Base-by-base conservation (phyloP, 306 rosid genomes). In the Cyamopsis tetragonoloba region DNA sequence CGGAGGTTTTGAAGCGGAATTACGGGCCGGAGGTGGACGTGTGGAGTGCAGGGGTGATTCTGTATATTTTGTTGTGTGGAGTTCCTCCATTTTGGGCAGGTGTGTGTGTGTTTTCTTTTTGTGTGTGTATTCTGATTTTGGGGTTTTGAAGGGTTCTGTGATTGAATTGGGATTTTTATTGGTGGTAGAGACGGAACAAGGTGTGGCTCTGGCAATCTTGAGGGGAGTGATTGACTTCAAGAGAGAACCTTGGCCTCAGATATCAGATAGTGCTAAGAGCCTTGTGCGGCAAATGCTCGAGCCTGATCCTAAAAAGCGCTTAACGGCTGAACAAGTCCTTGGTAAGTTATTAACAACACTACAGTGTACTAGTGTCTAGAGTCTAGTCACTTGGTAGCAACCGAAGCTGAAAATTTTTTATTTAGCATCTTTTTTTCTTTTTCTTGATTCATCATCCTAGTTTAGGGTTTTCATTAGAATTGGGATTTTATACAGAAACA, bases 231-330 rank as follows among this genome's bases (percentile, higher is more conserved):
- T 92, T 73, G 95, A 92, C 79, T 92, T 92, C 79, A 92, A 85
- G 77, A 83, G 92, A 83, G 96, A 88, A 65, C 98, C 98, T 17
- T 92, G 98, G 98, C 98, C 98, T 77, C 98, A 87, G 80, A 85
- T 92, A 77, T 92, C 98, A 3, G 96, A 89, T 44, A 76, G 88
- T 80, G 96, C 98, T 14, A 92, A 92, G 77, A 85, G 88, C 74
- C 96, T 92, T 34, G 98, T 92, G 15, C 63, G 80, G 70, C 86
- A 80, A 80, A 89, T 92, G 98, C 78, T 92, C 75, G 86, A 92
- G 31, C 95, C 85, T 0, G 95, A 92, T 68, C 98, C 92, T 6
- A 83, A 64, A 71, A 92, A 71, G 75, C 98, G 98, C 30, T 68
- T 89, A 81, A 83, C 92, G 6, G 98, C 98, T 43, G 87, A 89